Evolutionary conservation across 441 rosid species (phyloP).

Genomic region (Populus hybrid): DNA sequence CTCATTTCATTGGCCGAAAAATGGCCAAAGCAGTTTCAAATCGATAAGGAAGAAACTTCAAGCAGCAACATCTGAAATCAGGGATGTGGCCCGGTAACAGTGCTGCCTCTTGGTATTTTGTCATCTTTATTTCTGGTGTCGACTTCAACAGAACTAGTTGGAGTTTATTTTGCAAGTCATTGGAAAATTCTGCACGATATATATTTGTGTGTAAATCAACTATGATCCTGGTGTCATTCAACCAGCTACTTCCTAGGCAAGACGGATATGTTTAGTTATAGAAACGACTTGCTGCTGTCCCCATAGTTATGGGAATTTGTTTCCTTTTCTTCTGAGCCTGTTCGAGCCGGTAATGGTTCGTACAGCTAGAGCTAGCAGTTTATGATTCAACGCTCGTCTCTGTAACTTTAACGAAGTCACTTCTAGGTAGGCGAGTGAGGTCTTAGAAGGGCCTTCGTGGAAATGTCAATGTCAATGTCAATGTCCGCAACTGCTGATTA

Average conservation of each 20-base stretch:
- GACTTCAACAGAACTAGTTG: background rate
- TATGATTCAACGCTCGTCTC: background rate
- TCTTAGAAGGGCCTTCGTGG: background rate
- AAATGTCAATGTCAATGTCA: too few species aligned
- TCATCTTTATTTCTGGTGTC: background rate
- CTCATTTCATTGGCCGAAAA: constrained; percentile 67
- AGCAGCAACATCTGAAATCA: constrained; percentile 75
- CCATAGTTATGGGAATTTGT: constrained; percentile 3
- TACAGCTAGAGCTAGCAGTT: too few species aligned
- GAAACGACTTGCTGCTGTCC: background rate
- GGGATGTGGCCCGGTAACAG: constrained; percentile 60
- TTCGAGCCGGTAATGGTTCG: too few species aligned
- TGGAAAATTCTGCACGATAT: background rate
- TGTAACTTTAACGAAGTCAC: background rate
- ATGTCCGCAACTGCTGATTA: background rate
- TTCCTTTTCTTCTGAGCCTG: too few species aligned
- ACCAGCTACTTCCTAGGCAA: background rate
- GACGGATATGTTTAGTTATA: background rate
- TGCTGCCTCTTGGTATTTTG: background rate
- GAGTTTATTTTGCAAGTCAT: background rate
- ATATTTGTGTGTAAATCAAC: constrained; percentile 1
- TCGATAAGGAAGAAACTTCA: constrained; percentile 80
- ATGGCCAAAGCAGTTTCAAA: constrained; percentile 59
- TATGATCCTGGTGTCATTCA: background rate
- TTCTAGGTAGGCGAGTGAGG: background rate